Evolutionary conservation across 1,284 basidiomycete genomes (phyloP), one percentile per base, ranked within the genome.

Genomic region (Dichomitus squalens): DNA sequence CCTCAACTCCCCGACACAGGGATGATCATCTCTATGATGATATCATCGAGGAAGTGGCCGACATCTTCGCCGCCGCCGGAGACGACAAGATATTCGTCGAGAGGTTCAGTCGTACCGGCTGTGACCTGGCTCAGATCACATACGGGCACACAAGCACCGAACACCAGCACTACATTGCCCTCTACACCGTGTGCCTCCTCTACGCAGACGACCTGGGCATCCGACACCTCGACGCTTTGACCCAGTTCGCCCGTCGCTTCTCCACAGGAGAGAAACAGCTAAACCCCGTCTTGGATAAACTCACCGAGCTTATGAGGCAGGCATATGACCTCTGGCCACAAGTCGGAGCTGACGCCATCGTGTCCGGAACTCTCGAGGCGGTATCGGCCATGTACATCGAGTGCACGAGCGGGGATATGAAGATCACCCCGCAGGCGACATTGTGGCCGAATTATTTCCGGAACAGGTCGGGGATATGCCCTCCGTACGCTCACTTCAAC

Each of bases 401-500:
- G 49, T 49, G 33, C 41, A 57, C 54, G 14, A 64, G 55, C 21
- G 35, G 34, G 5, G 47, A 49, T 3, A 55, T 64, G 59, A 33
- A 23, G 3, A 44, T 64, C 18, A 53, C 44, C 40, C 57, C 61
- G 11, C 27, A 36, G 7, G 61, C 61, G 25, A 57, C 57, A 2
- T 49, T 44, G 39, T 64, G 55, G 21, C 59, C 62, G 16, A 38
- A 43, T 25, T 64, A 61, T 53, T 49, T 64, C 6, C 57, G 62
- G 6, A 41, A 38, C 21, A 36, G 52, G 36, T 52, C 62, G 16
- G 59, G 62, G 3, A 59, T 64, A 2, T 53, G 54, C 23, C 51
- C 62, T 7, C 56, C 59, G n/a, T 64, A 57, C 43, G 54, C 59
- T 8, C 59, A 64, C 41, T 60, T 64, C 43, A 34, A 58, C 21